These are phyloP conservation scores for Sordariomycetes sp. DNA, from an alignment of 2,329 filamentous ascomycete species.

Conservation along the genomic window DNA sequence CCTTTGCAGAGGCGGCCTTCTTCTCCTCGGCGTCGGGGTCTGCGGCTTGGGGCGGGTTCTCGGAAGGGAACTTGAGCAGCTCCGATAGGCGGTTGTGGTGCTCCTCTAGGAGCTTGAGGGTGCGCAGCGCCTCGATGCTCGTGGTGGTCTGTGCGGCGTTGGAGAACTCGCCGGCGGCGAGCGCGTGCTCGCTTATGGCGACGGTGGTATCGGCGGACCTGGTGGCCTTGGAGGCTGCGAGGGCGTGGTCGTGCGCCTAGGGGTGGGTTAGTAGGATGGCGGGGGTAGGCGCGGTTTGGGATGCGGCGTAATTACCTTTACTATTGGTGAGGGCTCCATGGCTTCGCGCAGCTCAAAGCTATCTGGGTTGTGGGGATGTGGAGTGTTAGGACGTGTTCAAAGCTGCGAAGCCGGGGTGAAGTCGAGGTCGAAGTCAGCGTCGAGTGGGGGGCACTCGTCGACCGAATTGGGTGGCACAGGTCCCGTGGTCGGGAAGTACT, in stretches of 20 bases:
- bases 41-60: conserved; percentile 28
- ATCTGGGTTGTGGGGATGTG: neutral
- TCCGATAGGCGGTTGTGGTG: conserved; percentile 78
- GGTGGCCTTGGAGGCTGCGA: conserved; percentile 65
- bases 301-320: neutral
- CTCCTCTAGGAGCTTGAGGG: conserved; percentile 70
- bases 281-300: neutral
- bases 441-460: neutral
- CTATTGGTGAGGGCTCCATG: conserved; percentile 23
- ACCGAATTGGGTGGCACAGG: neutral
- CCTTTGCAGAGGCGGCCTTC: conserved; percentile 9
- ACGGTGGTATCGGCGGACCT: conserved; percentile 64
- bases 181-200: conserved; percentile 76
- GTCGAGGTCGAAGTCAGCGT: neutral
- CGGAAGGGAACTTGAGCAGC: conserved; percentile 59
- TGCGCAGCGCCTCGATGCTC: conserved; percentile 62
- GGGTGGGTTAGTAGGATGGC: conserved; percentile 3
- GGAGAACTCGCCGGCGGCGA: conserved; percentile 80
- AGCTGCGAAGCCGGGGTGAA: neutral
- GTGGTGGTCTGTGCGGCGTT: conserved; percentile 63
- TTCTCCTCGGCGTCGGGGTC: conserved; percentile 23
- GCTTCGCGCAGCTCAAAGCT: neutral
- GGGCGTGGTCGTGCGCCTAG: conserved; percentile 79
- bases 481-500: too few species aligned
- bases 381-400: neutral